These are phyloP conservation scores for Leishmania amazonensis DNA, from an alignment of 208 protist species.

Conservation along the genomic window DNA sequence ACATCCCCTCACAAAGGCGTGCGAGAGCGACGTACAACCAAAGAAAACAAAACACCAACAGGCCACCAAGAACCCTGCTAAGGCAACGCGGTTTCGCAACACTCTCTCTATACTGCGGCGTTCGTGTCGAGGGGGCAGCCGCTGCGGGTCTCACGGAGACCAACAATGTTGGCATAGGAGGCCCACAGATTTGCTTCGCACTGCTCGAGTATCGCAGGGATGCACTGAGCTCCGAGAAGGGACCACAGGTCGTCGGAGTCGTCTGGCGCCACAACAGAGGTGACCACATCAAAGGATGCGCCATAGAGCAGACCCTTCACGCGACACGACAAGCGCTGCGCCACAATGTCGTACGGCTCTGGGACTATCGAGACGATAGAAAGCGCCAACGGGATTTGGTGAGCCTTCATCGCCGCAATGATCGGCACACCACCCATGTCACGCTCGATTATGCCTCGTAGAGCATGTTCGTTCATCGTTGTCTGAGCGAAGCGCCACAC, in stretches of 20 bases:
- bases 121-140: neutral
- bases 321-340: slow-evolving; percentile 34
- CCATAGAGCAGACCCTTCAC: slow-evolving; percentile 72
- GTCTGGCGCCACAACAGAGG: slow-evolving; percentile 18
- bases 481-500: slow-evolving; percentile 33
- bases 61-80: neutral
- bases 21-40: neutral
- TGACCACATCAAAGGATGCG: slow-evolving; percentile 59
- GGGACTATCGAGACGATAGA: slow-evolving; percentile 45
- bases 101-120: neutral
- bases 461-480: slow-evolving; percentile 15
- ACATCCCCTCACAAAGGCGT: neutral
- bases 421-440: slow-evolving; percentile 47
- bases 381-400: slow-evolving; percentile 47
- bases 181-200: slow-evolving; percentile 74
- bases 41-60: neutral
- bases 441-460: slow-evolving; percentile 31
- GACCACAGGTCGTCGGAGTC: slow-evolving; percentile 25
- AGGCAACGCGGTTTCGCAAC: neutral
- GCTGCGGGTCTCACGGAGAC: slow-evolving; percentile 14
- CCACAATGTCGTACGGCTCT: slow-evolving; percentile 36
- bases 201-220: slow-evolving; percentile 72
- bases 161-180: slow-evolving; percentile 68
- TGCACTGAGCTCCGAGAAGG: slow-evolving; percentile 14
- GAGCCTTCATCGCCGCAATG: slow-evolving; percentile 45